Evolutionary conservation across 257 asterid genomes (phyloP), one percentile per base, ranked within the genome.

Genomic region (Buddleja alternifolia): DNA sequence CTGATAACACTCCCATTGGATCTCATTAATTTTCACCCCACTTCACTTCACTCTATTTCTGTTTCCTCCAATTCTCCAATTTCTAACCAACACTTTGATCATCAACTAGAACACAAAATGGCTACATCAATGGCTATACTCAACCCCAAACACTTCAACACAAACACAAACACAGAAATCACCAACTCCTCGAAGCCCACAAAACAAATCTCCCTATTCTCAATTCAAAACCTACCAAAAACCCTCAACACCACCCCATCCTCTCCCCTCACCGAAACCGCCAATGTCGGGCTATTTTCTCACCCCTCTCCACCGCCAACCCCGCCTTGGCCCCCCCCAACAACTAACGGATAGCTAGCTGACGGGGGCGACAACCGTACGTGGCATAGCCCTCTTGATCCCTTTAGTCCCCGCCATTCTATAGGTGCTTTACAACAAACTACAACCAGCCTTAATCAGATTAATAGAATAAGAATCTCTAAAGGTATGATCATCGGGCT

Each of bases 331-430:
- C 99, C 10, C 90, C 10, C 90, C 89, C 15, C 97, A 94, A 77
- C 96, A 91, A 73, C 86, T 94, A 16, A 92, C 96, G 32, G 96
- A n/a, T n/a, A 85, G 7, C 72, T 89, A 11, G 99, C 99, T 0
- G 96, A 87, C 6, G 96, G n/a, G n/a, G n/a, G 95, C 8, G 99
- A 94, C 76, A 94, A 75, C 85, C 87, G 97, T n/a, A n/a, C n/a
- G n/a, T 8, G 99, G 96, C 0, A 40, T 83, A 0, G 96, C 95
- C 11, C 95, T 93, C 34, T 78, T 93, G 36, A 42, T 93, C 45
- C 96, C 96, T 0, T 10, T 93, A 20, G 54, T 89, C 69, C 99
- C 99, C 1, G 99, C 99, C 9, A 12, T 93, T 0, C 83, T 82
- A 0, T 94, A 97, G 99, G 99, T 93, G 54, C 89, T 88, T 0